Evolutionary conservation across 768 basidiomycete species (phyloP), one percentile per base, ranked within the genome.

Genomic region (Russula sp.): DNA sequence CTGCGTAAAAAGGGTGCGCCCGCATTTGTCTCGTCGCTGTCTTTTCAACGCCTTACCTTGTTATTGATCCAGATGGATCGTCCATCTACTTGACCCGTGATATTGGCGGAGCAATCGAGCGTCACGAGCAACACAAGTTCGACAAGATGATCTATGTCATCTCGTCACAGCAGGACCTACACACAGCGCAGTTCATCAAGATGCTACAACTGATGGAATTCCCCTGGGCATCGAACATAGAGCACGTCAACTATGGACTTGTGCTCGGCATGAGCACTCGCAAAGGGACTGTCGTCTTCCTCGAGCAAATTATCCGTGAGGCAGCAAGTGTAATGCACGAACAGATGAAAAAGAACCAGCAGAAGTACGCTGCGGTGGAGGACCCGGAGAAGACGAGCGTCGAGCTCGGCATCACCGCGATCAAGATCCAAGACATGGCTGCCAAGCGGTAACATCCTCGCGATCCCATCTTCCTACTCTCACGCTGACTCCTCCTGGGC

Each of bases 341-440:
- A 61, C 92, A 95, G 75, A 99, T 99, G 96, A 79, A 78, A 74
- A 87, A 87, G 75, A 98, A 98, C 72, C 86, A 92, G 75, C 93
- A 86, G 56, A 99, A 98, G 74, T 98, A 95, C 69, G 82, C 77
- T 4, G 84, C 87, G 29, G 81, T 99, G 41, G 91, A 92, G 69
- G 85, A 99, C 72, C 95, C 96, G 1, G 88, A 90, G 70, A 75
- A 73, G 50, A 87, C 87, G 49, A 82, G 83, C 60, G 79, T 80
- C 65, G 90, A 96, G 73, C 86, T 98, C 51, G 97, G 95, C 20
- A 93, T 97, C 69, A 89, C 93, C 0, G 93, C 93, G 3, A 88
- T 99, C 67, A 98, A 98, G 78, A 94, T 99, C 62, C 97, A 99
- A 74, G 94, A 97, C 71, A 94, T 96, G 93, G 82, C 88, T 46